phyloP scores from a whole-genome alignment of 371 early-diverging fungal genomes.

The Cokeromyces recurvatus region DNA sequence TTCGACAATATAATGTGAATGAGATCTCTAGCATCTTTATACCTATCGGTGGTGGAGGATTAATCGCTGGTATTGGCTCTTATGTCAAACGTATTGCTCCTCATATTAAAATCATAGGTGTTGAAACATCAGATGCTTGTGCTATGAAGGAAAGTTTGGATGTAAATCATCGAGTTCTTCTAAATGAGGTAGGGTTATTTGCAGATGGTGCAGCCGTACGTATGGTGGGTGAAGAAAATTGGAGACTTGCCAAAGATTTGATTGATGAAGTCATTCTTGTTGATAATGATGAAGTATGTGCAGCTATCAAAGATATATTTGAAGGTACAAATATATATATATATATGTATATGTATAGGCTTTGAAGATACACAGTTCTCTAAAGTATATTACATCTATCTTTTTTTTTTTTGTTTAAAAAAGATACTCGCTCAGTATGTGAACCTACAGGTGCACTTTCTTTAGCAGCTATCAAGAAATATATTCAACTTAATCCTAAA shows the following conservation, averaged over 20 bases:
- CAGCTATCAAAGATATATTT: conserved; percentile 97
- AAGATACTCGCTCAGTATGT: conserved; percentile 87
- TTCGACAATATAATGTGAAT: conserved; percentile 67
- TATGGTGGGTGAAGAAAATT: conserved; percentile 85
- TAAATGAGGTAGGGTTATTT: conserved; percentile 90
- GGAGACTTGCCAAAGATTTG: conserved; percentile 61
- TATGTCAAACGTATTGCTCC: conserved; percentile 90
- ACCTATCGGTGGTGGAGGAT: conserved; percentile 94
- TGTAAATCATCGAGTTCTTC: conserved; percentile 52
- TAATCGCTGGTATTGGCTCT: conserved; percentile 86
- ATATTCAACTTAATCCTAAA: conserved; percentile 43
- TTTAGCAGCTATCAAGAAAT: conserved; percentile 87
- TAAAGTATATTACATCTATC: no score
- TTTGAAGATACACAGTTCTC: no score
- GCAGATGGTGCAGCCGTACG: conserved; percentile 97
- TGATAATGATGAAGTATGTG: conserved; percentile 94
- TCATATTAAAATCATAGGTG: conserved; percentile 82
- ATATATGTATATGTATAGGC: no score
- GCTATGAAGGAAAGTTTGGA: conserved; percentile 83
- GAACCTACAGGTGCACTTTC: conserved; percentile 95
- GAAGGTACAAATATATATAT: conserved; percentile 62
- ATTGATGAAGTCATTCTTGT: conserved; percentile 88
- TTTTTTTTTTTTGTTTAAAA: no score
- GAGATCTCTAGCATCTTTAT: conserved; percentile 86
- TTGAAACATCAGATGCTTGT: conserved; percentile 87